Evolutionary conservation across 352 stramenopile genomes (phyloP).

Genomic region (Elongisporangium undulatum): DNA sequence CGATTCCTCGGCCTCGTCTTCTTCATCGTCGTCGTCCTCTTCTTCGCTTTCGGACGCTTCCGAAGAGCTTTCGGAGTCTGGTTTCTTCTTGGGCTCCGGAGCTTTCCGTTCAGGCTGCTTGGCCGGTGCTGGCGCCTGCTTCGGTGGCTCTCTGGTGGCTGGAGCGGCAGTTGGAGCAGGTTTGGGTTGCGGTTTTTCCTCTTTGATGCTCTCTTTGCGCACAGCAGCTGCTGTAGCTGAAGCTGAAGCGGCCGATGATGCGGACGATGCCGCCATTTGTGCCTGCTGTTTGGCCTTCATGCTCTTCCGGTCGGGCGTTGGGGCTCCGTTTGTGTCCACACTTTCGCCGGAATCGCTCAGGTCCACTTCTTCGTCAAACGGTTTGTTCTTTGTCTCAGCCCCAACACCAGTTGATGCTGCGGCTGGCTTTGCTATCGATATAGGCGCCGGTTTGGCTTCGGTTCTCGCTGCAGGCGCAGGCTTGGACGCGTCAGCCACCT

Average conservation of each 20-base stretch:
- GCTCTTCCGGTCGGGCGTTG: conserved; percentile 46
- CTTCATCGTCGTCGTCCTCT: conserved; percentile 62
- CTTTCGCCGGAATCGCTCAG: conserved; percentile 84
- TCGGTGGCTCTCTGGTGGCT: conserved; percentile 1
- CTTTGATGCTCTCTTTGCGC: conserved; percentile 1
- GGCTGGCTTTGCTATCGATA: conserved; percentile 8
- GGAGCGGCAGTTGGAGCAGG: conserved; percentile 2
- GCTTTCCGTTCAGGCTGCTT: conserved; percentile 29
- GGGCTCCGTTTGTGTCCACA: conserved; percentile 74
- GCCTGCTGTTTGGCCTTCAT: conserved; percentile 28
- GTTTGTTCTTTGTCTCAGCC: conserved; percentile 74
- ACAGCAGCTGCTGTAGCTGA: conserved; percentile 7
- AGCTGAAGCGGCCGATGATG: not conserved
- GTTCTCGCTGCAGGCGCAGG: conserved; percentile 1
- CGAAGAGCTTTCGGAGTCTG: conserved; percentile 61
- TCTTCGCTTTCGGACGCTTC: conserved; percentile 66
- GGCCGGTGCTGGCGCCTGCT: conserved; percentile 9
- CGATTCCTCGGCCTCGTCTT: conserved; percentile 41
- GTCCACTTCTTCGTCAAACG: conserved; percentile 85
- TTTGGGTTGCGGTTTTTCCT: conserved; percentile 6
- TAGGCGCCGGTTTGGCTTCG: conserved; percentile 2
- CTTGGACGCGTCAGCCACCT: conserved; percentile 9
- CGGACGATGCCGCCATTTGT: conserved; percentile 1
- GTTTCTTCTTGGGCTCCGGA: conserved; percentile 43
- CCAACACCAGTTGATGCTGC: conserved; percentile 6